Conservation (phyloP, 306 rosid genomes). For the Trifolium subterraneum region DNA sequence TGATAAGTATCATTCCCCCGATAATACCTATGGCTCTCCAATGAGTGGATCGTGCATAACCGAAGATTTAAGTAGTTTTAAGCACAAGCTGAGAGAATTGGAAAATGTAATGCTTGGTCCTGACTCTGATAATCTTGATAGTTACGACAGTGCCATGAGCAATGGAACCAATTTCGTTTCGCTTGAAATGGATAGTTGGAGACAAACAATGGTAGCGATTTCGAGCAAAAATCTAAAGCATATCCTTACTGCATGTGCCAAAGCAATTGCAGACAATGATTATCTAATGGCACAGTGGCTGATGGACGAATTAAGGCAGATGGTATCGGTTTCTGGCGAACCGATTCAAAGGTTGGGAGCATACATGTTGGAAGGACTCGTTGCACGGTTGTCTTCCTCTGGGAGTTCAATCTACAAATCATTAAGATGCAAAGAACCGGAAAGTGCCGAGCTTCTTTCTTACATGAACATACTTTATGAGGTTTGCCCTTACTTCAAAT, state of each 20-base stretch:
- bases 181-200: constrained; percentile 72
- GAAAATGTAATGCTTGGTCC: constrained; percentile 94
- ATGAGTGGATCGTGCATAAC: constrained; percentile 81
- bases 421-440: constrained; percentile 84
- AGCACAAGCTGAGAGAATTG: constrained; percentile 79
- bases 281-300: constrained; percentile 71
- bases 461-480: constrained; percentile 89
- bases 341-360: constrained; percentile 98
- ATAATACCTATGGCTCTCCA: constrained; percentile 70
- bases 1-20: constrained; percentile 64
- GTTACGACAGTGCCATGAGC: constrained; percentile 55
- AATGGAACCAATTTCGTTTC: constrained; percentile 49
- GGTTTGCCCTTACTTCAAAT: constrained; percentile 95
- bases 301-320: constrained; percentile 73
- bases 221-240: constrained; percentile 69
- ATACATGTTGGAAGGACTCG: constrained; percentile 94
- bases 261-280: constrained; percentile 77
- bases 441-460: constrained; percentile 74
- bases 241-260: constrained; percentile 77
- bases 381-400: constrained; percentile 66
- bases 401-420: constrained; percentile 84
- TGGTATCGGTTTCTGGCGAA: constrained; percentile 93
- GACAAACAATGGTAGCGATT: constrained; percentile 70
- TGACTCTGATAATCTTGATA: constrained; percentile 64
- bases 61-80: constrained; percentile 65